Conservation (phyloP, 352 stramenopile genomes). For the Nothophytophthora sp. region DNA sequence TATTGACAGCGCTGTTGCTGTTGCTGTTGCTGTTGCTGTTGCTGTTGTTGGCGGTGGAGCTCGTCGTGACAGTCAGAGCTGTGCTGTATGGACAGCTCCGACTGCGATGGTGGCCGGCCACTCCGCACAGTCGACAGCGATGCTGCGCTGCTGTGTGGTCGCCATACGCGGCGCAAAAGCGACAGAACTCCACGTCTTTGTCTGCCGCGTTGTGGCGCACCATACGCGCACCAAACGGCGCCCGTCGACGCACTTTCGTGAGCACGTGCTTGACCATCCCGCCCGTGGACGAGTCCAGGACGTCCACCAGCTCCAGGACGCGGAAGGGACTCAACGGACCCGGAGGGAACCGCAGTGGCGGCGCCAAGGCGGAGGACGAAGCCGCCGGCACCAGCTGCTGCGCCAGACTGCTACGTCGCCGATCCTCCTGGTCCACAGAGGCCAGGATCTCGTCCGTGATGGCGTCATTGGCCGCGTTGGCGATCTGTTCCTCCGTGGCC, state of each 20-base stretch:
- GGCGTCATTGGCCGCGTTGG: conserved; percentile 63
- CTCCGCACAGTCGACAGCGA: conserved; percentile 61
- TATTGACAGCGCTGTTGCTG: too few relatives aligned
- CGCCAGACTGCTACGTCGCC: conserved; percentile 34
- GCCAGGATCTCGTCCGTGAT: conserved; percentile 75
- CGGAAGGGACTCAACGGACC: conserved; percentile 52
- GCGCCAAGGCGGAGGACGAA: not conserved
- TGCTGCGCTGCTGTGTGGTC: conserved; percentile 67
- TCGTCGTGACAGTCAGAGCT: not conserved
- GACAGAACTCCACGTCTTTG: conserved; percentile 63
- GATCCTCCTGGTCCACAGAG: conserved; percentile 62
- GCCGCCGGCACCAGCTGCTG: conserved; percentile 1
- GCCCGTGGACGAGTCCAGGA: conserved; percentile 74
- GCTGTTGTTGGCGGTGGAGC: not conserved
- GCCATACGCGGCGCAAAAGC: conserved; percentile 69
- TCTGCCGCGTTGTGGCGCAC: conserved; percentile 24
- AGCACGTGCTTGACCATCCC: conserved; percentile 78
- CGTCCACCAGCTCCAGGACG: conserved; percentile 75
- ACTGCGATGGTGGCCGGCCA: conserved; percentile 61
- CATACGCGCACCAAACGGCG: conserved; percentile 41
- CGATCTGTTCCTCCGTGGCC: conserved; percentile 72
- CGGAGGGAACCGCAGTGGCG: conserved; percentile 15
- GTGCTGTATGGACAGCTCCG: conserved; percentile 42
- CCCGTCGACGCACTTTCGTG: conserved; percentile 57
- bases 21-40: conserved; percentile 3